Base-by-base conservation (phyloP, 2,329 filamentous ascomycete species). In the Neocatenulostroma microsporum region DNA sequence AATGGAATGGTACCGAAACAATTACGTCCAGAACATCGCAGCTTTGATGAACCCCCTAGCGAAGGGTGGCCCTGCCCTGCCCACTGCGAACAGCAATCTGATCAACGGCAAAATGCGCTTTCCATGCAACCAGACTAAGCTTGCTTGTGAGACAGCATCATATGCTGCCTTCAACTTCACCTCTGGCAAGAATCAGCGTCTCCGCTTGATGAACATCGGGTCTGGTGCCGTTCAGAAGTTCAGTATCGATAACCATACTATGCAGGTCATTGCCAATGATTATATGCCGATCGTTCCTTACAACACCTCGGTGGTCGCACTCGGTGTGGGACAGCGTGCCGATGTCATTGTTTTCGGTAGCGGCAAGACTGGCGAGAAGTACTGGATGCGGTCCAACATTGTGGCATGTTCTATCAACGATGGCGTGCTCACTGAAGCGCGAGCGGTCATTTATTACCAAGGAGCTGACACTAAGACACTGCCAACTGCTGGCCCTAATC, bases 401-500 rank as follows among this genome's bases (percentile, higher is more conserved):
- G 47, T 35, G 15, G 33, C 41, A 15, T 61, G 59, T 61, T 67
- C 70, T 3, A 43, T 62, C 3, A 49, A 68, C 2, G 62, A 60
- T 10, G 52, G 50, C 14, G 39, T 51, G 7, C 67, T 76, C 34
- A 68, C 68, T 3, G 49, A 68, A 36, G 78, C 73, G 2, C 50
- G 75, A 1, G 81, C 79, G 0, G 74, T 70, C 8, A 66, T 85
- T 32, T 80, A 79, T 60, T 84, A 84, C 54, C 67, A 80, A 28
- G 50, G 64, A 6, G 73, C 75, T 6, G 64, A 81, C 48, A 64
- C 62, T 2, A 60, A 55, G 29, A 54, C 61, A 13, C 37, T 63
- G 3, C 80, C 79, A 0, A 62, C 57, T 3, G 74, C 69, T 27
- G 57, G 47, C 2, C 55, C 74, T 0, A 72, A 68, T 65, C 48